phyloP scores from a whole-genome alignment of 352 stramenopile genomes.

The Blastocystis sp. region DNA sequence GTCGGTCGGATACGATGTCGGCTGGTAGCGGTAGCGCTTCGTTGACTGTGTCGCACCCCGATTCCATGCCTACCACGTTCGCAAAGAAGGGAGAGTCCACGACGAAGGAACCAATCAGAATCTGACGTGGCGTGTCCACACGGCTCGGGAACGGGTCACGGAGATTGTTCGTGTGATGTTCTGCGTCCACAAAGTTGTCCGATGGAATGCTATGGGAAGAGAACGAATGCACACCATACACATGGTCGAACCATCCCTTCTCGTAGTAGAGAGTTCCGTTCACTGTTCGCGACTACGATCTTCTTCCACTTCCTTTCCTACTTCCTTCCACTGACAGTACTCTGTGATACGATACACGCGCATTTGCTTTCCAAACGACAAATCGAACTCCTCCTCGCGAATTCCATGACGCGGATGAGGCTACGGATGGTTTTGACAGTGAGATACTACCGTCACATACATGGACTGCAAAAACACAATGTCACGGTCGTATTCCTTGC shows the following conservation, averaged over 20 bases:
- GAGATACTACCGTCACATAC: neutral
- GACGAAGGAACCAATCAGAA: slow-evolving; percentile 28
- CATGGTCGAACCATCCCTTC: slow-evolving; percentile 15
- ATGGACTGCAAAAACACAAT: slow-evolving; percentile 43
- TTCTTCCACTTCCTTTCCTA: neutral
- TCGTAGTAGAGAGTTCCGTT: neutral
- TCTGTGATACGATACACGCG: slow-evolving; percentile 30
- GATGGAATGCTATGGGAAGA: neutral
- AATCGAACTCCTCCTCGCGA: slow-evolving; percentile 49
- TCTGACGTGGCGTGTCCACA: neutral
- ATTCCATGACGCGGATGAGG: slow-evolving; percentile 22
- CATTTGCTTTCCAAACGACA: slow-evolving; percentile 53
- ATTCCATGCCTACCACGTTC: neutral
- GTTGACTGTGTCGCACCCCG: neutral
- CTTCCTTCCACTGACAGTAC: slow-evolving; percentile 52
- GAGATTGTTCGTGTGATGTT: neutral
- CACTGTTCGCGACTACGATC: neutral
- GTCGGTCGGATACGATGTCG: neutral
- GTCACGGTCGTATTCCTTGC: slow-evolving; percentile 37
- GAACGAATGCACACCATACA: neutral
- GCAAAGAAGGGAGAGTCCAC: neutral
- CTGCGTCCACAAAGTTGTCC: slow-evolving; percentile 31
- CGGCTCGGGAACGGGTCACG: slow-evolving; percentile 35
- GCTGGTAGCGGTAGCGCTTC: neutral
- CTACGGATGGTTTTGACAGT: neutral